Conservation (phyloP, 2,329 filamentous ascomycete species). For the Rutstroemia sp. region DNA sequence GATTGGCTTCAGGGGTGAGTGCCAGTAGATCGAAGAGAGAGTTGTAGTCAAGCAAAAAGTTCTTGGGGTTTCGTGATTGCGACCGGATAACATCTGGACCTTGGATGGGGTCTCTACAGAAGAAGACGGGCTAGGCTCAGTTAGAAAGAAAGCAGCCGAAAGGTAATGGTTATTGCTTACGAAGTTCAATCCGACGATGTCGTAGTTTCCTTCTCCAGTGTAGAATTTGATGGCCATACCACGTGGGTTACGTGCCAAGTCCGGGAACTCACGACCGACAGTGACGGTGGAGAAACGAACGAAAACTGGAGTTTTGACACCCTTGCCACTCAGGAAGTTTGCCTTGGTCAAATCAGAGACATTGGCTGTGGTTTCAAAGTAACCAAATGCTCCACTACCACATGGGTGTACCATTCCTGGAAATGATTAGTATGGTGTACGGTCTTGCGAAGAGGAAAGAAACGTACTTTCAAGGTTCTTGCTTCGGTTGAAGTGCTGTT, state of each 20-base stretch:
- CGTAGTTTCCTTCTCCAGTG: conserved; percentile 43
- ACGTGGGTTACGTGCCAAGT: conserved; percentile 37
- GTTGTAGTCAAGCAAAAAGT: conserved; percentile 27
- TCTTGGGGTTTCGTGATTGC: conserved; percentile 58
- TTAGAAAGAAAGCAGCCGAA: neutral
- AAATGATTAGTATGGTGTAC: neutral
- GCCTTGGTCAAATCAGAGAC: conserved; percentile 33
- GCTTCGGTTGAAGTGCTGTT: conserved; percentile 6
- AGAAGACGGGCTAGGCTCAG: conserved; percentile 52
- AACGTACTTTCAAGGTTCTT: neutral
- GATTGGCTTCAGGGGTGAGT: conserved; percentile 42
- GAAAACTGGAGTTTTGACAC: conserved; percentile 57
- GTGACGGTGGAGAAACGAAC: conserved; percentile 51
- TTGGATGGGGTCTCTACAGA: conserved; percentile 62
- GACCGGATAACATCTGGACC: conserved; percentile 67
- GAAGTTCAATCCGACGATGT: conserved; percentile 17
- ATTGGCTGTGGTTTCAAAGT: conserved; percentile 14
- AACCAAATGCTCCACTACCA: conserved; percentile 31
- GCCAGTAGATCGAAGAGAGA: conserved; percentile 9
- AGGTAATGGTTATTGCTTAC: neutral
- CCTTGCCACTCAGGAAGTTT: conserved; percentile 46
- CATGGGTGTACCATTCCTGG: conserved; percentile 53
- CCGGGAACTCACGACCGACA: conserved; percentile 36
- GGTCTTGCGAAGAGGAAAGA: too few species aligned
- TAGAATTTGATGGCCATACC: conserved; percentile 43